Conservation (phyloP, 208 protist genomes). For the Leishmania tarentolae region DNA sequence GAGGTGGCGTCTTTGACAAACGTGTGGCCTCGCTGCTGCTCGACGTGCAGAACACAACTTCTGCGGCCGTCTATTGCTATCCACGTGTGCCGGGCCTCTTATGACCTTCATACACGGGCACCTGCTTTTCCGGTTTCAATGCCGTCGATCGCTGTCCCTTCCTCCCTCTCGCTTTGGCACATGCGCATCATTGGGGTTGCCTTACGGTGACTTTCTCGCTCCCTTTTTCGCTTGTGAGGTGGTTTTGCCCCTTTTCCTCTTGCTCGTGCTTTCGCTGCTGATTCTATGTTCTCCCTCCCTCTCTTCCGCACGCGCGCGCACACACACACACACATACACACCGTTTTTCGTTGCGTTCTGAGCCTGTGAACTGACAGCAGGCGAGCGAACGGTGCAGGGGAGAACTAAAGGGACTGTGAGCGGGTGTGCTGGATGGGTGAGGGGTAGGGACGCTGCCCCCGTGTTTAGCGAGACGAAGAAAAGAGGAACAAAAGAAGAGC, state of each 20-base stretch:
- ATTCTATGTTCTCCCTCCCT: background rate
- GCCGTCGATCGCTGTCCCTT: background rate
- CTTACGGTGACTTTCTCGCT: background rate
- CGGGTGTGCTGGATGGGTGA: background rate
- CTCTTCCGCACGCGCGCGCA: background rate
- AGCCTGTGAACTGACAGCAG: background rate
- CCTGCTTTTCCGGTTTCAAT: background rate
- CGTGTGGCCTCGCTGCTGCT: background rate
- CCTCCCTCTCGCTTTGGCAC: background rate
- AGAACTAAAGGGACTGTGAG: background rate
- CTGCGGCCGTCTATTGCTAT: background rate
- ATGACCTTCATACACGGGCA: background rate
- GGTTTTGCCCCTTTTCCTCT: background rate
- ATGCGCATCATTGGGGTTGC: background rate
- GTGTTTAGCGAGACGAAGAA: background rate
- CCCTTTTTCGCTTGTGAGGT: background rate
- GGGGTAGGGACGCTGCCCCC: background rate
- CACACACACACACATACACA: too few relatives aligned
- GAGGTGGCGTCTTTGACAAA: background rate
- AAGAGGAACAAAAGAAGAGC: background rate
- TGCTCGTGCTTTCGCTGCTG: slow-evolving; percentile 1
- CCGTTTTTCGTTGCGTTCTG: background rate
- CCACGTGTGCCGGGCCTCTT: background rate
- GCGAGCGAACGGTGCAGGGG: background rate
- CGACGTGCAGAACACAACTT: background rate